Base-by-base conservation (phyloP, 768 basidiomycete species). In the Strobilomyces confusus region DNA sequence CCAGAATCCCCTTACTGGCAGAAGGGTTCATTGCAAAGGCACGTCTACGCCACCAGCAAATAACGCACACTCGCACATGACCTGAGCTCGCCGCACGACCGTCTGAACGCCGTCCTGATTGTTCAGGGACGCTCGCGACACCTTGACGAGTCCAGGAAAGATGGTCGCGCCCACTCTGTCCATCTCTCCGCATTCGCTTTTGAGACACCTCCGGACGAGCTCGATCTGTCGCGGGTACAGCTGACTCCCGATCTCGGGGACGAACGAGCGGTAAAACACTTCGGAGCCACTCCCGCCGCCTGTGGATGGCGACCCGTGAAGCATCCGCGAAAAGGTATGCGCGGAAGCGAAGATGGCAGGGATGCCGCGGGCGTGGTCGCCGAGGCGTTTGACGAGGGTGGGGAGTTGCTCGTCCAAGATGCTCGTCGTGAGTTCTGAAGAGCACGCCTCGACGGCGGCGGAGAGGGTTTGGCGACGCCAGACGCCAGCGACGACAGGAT, bases 81-180 rank as follows among this genome's bases (percentile, higher is more conserved):
- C 91, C 69, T 92, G 92, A 15, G 92, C 90, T 49, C 91, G 75
- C 55, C 89, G 72, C 12, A 94, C 89, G 42, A 92, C 85, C 17
- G 82, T 85, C 77, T 87, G 87, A 42, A 78, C 63, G 51, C 75
- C 80, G 26, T 83, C 80, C 33, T 74, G 69, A 49, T 54, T 44
- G 49, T 67, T 9, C 63, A 46, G 0, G 71, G 58, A 1, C 71
- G 76, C 55, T 74, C 25, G 75, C 1, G 81, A 80, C 14, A 92
- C 84, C 70, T 93, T 94, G 49, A 92, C 92, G 26, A 93, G 75
- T 3, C 92, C 92, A 3, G 91, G 91, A 67, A 94, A 94, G 57
- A 93, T 82, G 0, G 90, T 90, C 5, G 89, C 83, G 12, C 92
- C 92, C 4, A 93, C 89, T 12, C 79, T 74, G 61, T 92, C 89